phyloP scores from a whole-genome alignment of 1,284 basidiomycete genomes.

The Tilletiopsis washingtonensis region DNA sequence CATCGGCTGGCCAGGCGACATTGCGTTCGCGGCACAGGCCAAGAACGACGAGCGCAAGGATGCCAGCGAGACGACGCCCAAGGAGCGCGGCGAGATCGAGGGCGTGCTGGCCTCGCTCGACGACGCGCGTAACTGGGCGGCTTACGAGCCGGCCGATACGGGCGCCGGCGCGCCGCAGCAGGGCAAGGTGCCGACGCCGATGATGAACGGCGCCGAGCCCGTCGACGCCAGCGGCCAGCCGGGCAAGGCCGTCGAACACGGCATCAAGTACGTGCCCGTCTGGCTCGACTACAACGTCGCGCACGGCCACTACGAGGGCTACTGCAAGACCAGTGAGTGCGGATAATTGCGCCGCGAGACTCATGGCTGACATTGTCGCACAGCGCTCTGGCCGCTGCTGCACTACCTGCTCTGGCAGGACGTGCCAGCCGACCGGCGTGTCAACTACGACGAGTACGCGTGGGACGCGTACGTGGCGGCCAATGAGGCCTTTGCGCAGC shows the following conservation, averaged over 20 bases:
- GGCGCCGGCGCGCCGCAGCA: slow-evolving; percentile 8
- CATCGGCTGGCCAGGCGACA: slow-evolving; percentile 88
- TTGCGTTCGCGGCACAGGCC: slow-evolving; percentile 50
- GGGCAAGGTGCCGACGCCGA: slow-evolving; percentile 22
- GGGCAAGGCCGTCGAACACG: slow-evolving; percentile 18
- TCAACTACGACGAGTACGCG: slow-evolving; percentile 60
- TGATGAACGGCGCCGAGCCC: slow-evolving; percentile 45
- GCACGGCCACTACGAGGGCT: slow-evolving; percentile 83
- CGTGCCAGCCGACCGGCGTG: slow-evolving; percentile 53
- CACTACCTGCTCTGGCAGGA: slow-evolving; percentile 98
- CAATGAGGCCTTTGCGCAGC: slow-evolving; percentile 75
- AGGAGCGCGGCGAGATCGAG: slow-evolving; percentile 40
- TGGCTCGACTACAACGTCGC: slow-evolving; percentile 85
- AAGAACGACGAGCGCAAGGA: slow-evolving; percentile 33
- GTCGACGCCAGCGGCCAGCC: slow-evolving; percentile 52
- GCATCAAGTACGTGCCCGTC: slow-evolving; percentile 68
- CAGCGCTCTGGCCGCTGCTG: slow-evolving; percentile 86
- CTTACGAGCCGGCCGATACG: slow-evolving; percentile 21
- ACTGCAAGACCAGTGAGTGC: slow-evolving; percentile 82
- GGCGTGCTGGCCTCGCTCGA: slow-evolving; percentile 37
- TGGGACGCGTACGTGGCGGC: slow-evolving; percentile 78
- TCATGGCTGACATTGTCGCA: slow-evolving; percentile 51
- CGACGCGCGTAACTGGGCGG: slow-evolving; percentile 30
- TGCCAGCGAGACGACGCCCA: slow-evolving; percentile 26
- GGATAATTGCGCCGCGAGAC: slow-evolving; percentile 38